These are phyloP conservation scores for Stramenopiles sp. DNA, from an alignment of 352 stramenopile species.

Conservation along the genomic window DNA sequence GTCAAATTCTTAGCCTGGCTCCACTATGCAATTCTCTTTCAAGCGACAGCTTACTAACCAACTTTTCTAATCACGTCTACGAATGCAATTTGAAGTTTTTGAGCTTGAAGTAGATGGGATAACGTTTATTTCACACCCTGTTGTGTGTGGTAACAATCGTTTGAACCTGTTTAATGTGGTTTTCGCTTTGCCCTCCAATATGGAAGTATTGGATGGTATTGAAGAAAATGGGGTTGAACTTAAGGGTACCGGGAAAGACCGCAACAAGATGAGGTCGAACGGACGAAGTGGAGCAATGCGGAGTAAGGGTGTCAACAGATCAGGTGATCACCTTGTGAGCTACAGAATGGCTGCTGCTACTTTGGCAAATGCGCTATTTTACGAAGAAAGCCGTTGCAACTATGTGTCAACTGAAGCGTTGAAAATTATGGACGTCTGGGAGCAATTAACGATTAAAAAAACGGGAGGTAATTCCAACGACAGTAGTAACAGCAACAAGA, in stretches of 20 bases:
- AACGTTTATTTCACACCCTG: conserved; percentile 55
- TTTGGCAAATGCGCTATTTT: conserved; percentile 40
- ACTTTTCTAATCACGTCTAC: not conserved
- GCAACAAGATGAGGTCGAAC: conserved; percentile 14
- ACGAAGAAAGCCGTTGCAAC: conserved; percentile 48
- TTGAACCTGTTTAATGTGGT: conserved; percentile 37
- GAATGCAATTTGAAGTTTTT: conserved; percentile 26
- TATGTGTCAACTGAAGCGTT: conserved; percentile 52
- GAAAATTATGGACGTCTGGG: conserved; percentile 46
- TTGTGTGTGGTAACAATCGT: conserved; percentile 20
- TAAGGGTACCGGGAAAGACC: conserved; percentile 2
- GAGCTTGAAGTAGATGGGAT: conserved; percentile 59
- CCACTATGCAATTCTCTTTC: no score
- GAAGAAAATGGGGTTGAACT: not conserved
- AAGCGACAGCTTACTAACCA: not conserved
- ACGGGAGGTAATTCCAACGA: not conserved
- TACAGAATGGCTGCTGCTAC: not conserved
- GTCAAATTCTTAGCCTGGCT: not conserved
- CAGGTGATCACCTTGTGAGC: conserved; percentile 37
- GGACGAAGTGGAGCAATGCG: not conserved
- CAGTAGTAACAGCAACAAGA: conserved; percentile 19
- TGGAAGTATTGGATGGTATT: not conserved
- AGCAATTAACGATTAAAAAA: conserved; percentile 32
- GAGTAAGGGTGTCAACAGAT: conserved; percentile 14
- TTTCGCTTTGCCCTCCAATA: conserved; percentile 33